Conservation (phyloP, 2,329 filamentous ascomycete genomes). For the Talaromyces sp. region DNA sequence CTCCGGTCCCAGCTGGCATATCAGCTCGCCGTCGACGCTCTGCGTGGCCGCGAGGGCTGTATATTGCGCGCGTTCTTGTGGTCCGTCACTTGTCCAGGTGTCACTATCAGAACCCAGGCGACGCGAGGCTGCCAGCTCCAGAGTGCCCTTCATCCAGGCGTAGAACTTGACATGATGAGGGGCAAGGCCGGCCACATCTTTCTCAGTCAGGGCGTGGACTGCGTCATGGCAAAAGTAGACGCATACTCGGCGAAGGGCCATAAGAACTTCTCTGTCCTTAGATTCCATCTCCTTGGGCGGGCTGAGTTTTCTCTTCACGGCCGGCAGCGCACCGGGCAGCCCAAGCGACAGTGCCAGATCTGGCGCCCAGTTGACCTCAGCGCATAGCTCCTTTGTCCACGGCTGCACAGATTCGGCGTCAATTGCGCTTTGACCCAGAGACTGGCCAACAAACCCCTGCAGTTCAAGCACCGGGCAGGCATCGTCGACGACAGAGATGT, state of each 20-base stretch:
- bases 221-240: background rate
- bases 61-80: background rate
- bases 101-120: background rate
- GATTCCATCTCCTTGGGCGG: too few species aligned
- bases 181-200: background rate
- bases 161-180: background rate
- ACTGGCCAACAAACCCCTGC: background rate
- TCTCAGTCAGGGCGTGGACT: background rate
- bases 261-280: background rate
- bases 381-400: background rate
- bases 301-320: background rate
- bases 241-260: background rate
- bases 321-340: background rate
- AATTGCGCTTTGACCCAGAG: too few species aligned
- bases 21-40: background rate
- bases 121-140: background rate
- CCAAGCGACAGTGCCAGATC: background rate
- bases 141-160: background rate
- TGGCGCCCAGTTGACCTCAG: background rate
- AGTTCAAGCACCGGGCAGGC: background rate
- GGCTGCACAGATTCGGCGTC: too few species aligned
- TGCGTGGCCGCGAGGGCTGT: background rate
- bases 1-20: slow-evolving; percentile 15
- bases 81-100: background rate
- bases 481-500: background rate